These are phyloP conservation scores for Amauroascus niger DNA, from an alignment of 2,329 filamentous ascomycete species.

Conservation along the genomic window DNA sequence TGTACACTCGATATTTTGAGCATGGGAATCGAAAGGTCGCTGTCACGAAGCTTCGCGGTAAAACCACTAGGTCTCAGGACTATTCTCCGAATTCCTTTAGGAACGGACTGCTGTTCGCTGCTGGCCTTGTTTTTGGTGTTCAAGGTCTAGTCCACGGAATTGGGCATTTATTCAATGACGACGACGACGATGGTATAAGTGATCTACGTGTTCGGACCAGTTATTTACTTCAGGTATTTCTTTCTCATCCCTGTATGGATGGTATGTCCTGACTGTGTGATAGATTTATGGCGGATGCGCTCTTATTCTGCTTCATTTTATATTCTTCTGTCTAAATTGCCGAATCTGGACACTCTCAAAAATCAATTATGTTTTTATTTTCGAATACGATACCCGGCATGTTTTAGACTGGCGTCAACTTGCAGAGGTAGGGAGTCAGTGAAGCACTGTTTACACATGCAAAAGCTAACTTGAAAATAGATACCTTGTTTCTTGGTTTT, in stretches of 20 bases:
- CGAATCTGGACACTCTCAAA: conserved; percentile 72
- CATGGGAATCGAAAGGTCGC: conserved; percentile 87
- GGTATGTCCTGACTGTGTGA: background rate
- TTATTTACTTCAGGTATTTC: conserved; percentile 55
- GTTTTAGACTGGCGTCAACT: conserved; percentile 84
- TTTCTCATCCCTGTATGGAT: background rate
- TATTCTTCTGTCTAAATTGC: conserved; percentile 78
- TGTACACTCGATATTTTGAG: conserved; percentile 93
- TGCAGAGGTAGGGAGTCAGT: conserved; percentile 47
- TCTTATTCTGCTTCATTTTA: conserved; percentile 66
- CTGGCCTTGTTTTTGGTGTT: conserved; percentile 55
- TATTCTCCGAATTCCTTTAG: conserved; percentile 52
- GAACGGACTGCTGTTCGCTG: conserved; percentile 57
- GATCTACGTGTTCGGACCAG: conserved; percentile 46
- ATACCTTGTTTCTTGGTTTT: conserved; percentile 78
- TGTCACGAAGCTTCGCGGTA: conserved; percentile 70
- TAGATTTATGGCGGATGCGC: conserved; percentile 91
- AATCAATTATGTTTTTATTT: conserved; percentile 94
- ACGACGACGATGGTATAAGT: conserved; percentile 26
- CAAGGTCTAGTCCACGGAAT: conserved; percentile 56
- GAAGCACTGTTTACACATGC: background rate
- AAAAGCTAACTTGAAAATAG: conserved; percentile 26
- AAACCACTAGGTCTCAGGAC: conserved; percentile 50
- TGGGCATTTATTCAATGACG: conserved; percentile 41
- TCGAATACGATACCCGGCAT: conserved; percentile 84